Evolutionary conservation across 768 basidiomycete species (phyloP).

Genomic region (Leccinum barrowsii): DNA sequence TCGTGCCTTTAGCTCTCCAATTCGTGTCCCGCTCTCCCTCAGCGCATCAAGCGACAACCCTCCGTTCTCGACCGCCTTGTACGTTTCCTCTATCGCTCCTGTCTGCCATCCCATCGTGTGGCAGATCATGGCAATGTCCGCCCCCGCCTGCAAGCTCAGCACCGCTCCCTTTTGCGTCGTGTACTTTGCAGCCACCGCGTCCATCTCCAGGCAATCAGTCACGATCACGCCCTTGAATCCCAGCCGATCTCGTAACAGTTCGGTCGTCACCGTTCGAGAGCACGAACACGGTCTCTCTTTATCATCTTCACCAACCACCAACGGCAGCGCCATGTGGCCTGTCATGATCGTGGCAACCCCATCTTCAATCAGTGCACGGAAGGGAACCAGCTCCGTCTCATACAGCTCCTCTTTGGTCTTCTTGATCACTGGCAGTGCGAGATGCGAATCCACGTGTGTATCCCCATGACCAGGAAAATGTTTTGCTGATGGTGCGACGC

Average conservation of each 20-base stretch:
- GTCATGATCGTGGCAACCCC: conserved; percentile 62
- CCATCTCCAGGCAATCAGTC: conserved; percentile 78
- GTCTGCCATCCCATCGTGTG: conserved; percentile 54
- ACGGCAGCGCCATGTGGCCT: conserved; percentile 68
- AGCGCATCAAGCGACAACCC: conserved; percentile 38
- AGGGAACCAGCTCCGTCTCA: conserved; percentile 55
- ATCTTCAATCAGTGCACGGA: conserved; percentile 42
- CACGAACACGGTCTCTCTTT: conserved; percentile 56
- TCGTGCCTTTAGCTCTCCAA: conserved; percentile 46
- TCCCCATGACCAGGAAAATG: conserved; percentile 78
- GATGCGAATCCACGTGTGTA: conserved; percentile 68
- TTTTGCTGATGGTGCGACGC: conserved; percentile 60
- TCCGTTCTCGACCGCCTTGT: conserved; percentile 46
- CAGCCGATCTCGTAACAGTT: conserved; percentile 48
- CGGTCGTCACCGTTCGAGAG: conserved; percentile 48
- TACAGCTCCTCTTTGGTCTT: conserved; percentile 44
- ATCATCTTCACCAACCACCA: conserved; percentile 42
- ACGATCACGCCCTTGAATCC: conserved; percentile 59
- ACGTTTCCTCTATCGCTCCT: conserved; percentile 51
- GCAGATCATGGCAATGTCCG: conserved; percentile 74
- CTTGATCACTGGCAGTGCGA: conserved; percentile 57
- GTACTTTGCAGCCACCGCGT: conserved; percentile 52
- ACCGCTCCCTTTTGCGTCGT: conserved; percentile 44
- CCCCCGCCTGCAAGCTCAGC: conserved; percentile 55
- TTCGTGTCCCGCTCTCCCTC: conserved; percentile 41